Evolutionary conservation across 805 yeast species (phyloP), one percentile per base, ranked within the genome.

Genomic region (Lipomyces orientalis): DNA sequence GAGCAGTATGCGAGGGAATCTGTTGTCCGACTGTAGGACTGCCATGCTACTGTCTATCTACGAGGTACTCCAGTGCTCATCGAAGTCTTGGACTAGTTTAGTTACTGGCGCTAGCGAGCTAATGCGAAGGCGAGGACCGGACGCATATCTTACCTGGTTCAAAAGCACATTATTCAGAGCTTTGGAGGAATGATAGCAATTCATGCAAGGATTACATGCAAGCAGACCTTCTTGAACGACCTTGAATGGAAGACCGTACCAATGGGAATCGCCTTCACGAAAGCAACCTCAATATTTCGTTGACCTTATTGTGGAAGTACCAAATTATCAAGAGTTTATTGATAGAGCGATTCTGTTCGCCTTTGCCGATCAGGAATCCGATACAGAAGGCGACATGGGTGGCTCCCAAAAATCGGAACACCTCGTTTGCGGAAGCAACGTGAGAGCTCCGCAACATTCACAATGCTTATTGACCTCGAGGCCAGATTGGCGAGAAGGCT

Each of bases 191-290:
- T 59, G 57, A 54, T 59, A 22, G 51, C 51, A 2, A 7, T 31
- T 4, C 54, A 54, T 46, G 25, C 14, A 1, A 8, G 59, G 14
- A n/a, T 37, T 10, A 12, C n/a, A 29, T 14, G 58, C 49, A 55
- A 54, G 22, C 5, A 8, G 4, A 29, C 56, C 6, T 52, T 58
- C 16, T 46, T 59, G 35, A 39, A 29, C 31, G 22, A 6, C 25
- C 33, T n/a, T 6, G 63, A 59, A 39, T 64, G 66, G 66, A 54
- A 34, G 19, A 54, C 62, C 2, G 39, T 64, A 12, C 63, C 66
- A n/a, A n/a, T 64, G 58, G 59, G 33, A 59, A 43, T 37, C 10
- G 10, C 22, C 37, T 6, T 31, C 29, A 10, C 34, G 29, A 6
- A 64, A 64, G 56, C 4, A 7, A 35, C 6, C 10, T 6, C 66